Evolutionary conservation across 2,329 filamentous ascomycete species (phyloP), one percentile per base, ranked within the genome.

Genomic region (Thelonectria olida): DNA sequence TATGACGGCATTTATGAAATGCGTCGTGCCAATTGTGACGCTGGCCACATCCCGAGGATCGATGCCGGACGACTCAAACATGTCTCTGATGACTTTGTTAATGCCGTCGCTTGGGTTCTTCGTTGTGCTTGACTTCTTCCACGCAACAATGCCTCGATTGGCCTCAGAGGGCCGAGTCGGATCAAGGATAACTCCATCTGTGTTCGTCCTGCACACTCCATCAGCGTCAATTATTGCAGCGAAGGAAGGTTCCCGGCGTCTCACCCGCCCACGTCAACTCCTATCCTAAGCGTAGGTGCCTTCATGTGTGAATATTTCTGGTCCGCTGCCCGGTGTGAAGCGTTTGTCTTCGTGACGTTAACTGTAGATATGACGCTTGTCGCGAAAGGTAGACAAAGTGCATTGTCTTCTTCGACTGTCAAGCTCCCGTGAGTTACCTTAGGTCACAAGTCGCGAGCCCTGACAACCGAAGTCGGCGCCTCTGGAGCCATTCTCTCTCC

Each of bases 1-100:
- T 1, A 87, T 75, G 3, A 87, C 81, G 22, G 84, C 84, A 63
- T 87, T 87, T 66, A 86, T 78, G 65, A 87, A 86, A 62, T 86
- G 84, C 1, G 84, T 86, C 2, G 81, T 84, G 52, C 82, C 83
- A 64, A 85, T 83, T 7, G 80, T 82, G 19, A 85, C 78, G 61
- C 78, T 80, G 9, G 79, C 77, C 23, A 85, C 74, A 7, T 76
- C 67, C 0, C 68, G 65, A 0, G 76, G 74, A 36, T 68, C 52
- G 19, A 78, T 67, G 5, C 47, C 44, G 5, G 74, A 68, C 1
- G 71, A 57, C 15, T 70, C 49, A 52, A 84, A 75, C 74, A 83
- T 79, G 20, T 74, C 70, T 4, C 68, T 72, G 44, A 84, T 79
- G n/a, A 78, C 78, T 20, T 76, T 71, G 52, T 76, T 78, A 63